Conservation (phyloP, 305 asterid species). For the Fraxinus greggii region DNA sequence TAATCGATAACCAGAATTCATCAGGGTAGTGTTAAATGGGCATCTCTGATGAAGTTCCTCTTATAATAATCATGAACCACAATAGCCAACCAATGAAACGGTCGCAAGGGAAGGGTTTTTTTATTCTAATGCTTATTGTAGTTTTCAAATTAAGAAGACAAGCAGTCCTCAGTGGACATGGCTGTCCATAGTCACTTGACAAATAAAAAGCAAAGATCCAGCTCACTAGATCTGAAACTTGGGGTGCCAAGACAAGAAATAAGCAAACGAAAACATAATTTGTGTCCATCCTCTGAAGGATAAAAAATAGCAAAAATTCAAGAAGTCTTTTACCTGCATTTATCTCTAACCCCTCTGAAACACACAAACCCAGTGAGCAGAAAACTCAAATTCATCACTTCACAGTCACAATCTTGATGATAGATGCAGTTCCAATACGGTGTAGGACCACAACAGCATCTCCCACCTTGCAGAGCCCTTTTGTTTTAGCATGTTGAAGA, state of each 20-base stretch:
- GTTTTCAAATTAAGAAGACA: background rate
- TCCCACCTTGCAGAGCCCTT: constrained; percentile 45
- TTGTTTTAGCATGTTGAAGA: constrained; percentile 39
- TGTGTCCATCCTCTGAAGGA: background rate
- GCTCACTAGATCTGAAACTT: constrained; percentile 20
- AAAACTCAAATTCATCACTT: constrained; percentile 22
- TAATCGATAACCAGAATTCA: background rate
- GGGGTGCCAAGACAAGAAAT: constrained; percentile 3
- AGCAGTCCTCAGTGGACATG: background rate
- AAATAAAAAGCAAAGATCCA: constrained; percentile 2
- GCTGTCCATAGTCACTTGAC: background rate
- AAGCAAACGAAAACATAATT: background rate
- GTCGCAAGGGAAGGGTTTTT: background rate
- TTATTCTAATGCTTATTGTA: background rate
- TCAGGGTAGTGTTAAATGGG: background rate
- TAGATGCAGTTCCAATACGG: constrained; percentile 49
- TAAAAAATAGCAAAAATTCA: background rate
- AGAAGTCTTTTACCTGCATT: background rate
- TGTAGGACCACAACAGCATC: constrained; percentile 45
- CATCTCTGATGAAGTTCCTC: background rate
- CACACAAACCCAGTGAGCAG: background rate
- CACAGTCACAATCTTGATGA: constrained; percentile 52
- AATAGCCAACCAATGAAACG: background rate
- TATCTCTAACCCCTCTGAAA: background rate
- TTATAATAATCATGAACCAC: background rate